Evolutionary conservation across 148 eudicot species (phyloP).

Genomic region (Chenopodium formosanum): DNA sequence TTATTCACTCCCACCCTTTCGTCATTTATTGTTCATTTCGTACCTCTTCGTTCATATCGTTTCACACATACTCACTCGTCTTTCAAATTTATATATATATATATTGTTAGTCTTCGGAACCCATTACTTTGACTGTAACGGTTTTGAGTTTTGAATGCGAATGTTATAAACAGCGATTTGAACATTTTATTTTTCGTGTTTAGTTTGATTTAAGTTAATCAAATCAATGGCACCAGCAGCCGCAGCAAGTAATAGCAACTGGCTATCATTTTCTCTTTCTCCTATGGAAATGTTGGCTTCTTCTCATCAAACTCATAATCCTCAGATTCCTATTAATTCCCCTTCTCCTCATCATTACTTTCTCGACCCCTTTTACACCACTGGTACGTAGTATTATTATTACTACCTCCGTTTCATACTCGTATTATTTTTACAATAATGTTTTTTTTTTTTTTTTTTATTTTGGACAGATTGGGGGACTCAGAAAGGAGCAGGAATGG

Average conservation of each 20-base stretch:
- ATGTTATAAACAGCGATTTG: too few species aligned
- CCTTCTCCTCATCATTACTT: conserved; percentile 34
- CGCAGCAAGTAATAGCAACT: conserved; percentile 27
- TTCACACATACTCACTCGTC: too few species aligned
- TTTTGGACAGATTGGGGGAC: conserved; percentile 48
- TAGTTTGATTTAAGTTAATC: too few species aligned
- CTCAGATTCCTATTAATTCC: conserved; percentile 19
- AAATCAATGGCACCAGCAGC: conserved; percentile 51
- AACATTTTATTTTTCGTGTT: too few species aligned
- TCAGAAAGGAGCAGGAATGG: conserved; percentile 26
- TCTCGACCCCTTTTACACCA: conserved; percentile 50
- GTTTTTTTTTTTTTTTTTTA: background rate
- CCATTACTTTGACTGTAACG: too few species aligned
- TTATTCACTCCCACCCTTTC: background rate
- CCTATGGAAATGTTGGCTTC: conserved; percentile 54
- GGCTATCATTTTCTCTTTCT: conserved; percentile 57
- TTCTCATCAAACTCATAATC: conserved; percentile 26
- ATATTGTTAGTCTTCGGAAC: too few species aligned
- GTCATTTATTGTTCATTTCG: too few species aligned
- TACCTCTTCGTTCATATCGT: too few species aligned
- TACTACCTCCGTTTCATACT: background rate
- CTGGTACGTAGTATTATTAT: conserved; percentile 25
- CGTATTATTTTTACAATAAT: background rate
- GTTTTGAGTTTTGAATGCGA: too few species aligned
- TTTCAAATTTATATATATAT: too few species aligned